Evolutionary conservation across 768 basidiomycete species (phyloP).

Genomic region (Leccinum imitatum): DNA sequence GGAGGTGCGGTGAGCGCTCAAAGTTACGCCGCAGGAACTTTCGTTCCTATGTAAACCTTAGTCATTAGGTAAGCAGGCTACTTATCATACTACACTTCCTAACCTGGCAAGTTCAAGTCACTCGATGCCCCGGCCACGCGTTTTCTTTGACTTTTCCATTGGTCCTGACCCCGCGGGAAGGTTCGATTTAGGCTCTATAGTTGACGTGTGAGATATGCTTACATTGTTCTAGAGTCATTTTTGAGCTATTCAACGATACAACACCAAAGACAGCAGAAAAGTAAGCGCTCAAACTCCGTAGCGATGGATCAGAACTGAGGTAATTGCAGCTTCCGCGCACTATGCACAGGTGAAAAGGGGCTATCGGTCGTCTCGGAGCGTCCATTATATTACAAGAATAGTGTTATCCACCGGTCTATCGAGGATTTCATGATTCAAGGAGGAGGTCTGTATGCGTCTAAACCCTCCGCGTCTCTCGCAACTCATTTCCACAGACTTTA

Average conservation of each 20-base stretch:
- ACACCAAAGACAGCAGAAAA: conserved; percentile 81
- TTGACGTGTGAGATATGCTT: conserved; percentile 7
- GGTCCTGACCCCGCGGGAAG: conserved; percentile 54
- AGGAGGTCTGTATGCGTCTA: conserved; percentile 49
- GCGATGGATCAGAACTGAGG: conserved; percentile 10
- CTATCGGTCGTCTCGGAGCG: conserved; percentile 58
- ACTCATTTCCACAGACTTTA: conserved; percentile 55
- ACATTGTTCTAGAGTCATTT: conserved; percentile 51
- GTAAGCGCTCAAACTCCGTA: conserved; percentile 40
- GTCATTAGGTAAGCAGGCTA: conserved; percentile 15
- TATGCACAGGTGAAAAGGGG: conserved; percentile 87
- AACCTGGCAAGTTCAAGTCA: background rate
- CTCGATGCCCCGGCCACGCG: conserved; percentile 55
- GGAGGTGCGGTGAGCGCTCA: background rate
- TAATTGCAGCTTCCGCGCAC: conserved; percentile 66
- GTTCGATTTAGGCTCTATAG: conserved; percentile 32
- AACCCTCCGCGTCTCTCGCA: background rate
- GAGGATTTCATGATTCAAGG: conserved; percentile 79
- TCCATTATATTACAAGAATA: conserved; percentile 81
- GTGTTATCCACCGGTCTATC: conserved; percentile 77
- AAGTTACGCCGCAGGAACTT: background rate
- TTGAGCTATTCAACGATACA: conserved; percentile 73
- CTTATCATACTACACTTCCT: background rate
- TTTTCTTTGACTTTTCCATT: conserved; percentile 67
- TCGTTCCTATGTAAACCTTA: background rate